Evolutionary conservation across 495 filamentous ascomycete species (phyloP), one percentile per base, ranked within the genome.

Genomic region (Talaromyces adpressus): DNA sequence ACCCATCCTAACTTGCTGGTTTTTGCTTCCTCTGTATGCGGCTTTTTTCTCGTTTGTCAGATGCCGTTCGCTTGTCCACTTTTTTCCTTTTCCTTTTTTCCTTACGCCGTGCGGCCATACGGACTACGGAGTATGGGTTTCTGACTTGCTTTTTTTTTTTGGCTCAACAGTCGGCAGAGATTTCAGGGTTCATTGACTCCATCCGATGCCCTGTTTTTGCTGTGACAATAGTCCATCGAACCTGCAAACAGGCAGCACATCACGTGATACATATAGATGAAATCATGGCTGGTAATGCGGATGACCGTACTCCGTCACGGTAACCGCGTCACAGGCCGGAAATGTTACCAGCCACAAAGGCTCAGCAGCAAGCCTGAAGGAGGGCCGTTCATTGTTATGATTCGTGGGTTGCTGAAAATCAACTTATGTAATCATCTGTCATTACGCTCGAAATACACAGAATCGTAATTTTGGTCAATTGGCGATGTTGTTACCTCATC

Each of bases 21-120:
- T 29, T 25, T 54, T 4, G 14, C 27, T 58, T 18, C 56, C 23
- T 58, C 23, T 14, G 53, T 57, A 58, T 58, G 56, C 56, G 56
- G 56, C 56, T 58, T 58, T 58, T 56, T 58, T 58, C 56, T 58
- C 56, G 56, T 58, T 58, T 58, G 56, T 36, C 56, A 18, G 30
- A 5, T 18, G 6, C 52, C 20, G 52, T n/a, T 20, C 29, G 5
- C 14, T 5, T 58, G 56, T 58, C 56, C 56, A 58, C 56, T 58
- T 58, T 58, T 58, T 30, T 22, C 23, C 23, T 32, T 16, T 58
- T 30, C 14, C 23, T 11, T 32, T 16, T 57, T 57, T 32, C 4
- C 14, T 32, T 57, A 27, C 27, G 27, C 27, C 27, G 27, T 27
- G 5, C 23, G 18, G 27, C 27, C 27, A 4, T 27, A 14, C 23